Percentiles rank a stretch among this genome's conserved stretches.
These are phyloP conservation scores for Barnettozyma californica DNA, from an alignment of 805 yeast genomes.

Conservation along the genomic window DNA sequence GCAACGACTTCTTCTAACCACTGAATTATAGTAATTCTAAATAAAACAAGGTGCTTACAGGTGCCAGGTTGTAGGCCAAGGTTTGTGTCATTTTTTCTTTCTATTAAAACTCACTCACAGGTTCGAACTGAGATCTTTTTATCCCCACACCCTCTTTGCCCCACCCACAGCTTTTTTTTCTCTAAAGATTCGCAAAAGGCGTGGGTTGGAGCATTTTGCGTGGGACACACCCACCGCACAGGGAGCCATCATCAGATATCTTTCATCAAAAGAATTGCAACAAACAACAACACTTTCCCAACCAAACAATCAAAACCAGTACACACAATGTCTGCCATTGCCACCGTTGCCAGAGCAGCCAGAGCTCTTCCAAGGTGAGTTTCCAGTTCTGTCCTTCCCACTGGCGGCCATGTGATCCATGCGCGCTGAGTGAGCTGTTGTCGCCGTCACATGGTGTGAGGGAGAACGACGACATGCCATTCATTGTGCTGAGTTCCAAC, in stretches of 20 bases:
- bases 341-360: slow-evolving; percentile 15
- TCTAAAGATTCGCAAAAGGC: neutral
- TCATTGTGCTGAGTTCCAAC: neutral
- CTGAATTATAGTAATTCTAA: neutral
- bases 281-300: neutral
- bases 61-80: neutral
- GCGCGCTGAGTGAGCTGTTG: neutral
- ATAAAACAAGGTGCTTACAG: neutral
- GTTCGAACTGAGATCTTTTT: neutral
- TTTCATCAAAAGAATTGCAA: neutral
- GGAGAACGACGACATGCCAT: neutral
- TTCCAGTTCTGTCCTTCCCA: neutral
- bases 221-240: neutral
- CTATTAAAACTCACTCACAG: neutral
- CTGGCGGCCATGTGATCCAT: neutral
- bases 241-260: slow-evolving; percentile 1
- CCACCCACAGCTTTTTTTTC: neutral
- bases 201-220: neutral
- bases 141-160: neutral
- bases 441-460: neutral
- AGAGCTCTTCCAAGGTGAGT: slow-evolving; percentile 6
- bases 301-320: slow-evolving; percentile 1
- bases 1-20: slow-evolving; percentile 1
- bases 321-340: slow-evolving; percentile 17
- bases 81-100: neutral